A percentile compares a stretch with the other conserved stretches of the same genome.
Evolutionary conservation across 1,139 yeast species (phyloP).

Genomic region (Candida gigantensis): DNA sequence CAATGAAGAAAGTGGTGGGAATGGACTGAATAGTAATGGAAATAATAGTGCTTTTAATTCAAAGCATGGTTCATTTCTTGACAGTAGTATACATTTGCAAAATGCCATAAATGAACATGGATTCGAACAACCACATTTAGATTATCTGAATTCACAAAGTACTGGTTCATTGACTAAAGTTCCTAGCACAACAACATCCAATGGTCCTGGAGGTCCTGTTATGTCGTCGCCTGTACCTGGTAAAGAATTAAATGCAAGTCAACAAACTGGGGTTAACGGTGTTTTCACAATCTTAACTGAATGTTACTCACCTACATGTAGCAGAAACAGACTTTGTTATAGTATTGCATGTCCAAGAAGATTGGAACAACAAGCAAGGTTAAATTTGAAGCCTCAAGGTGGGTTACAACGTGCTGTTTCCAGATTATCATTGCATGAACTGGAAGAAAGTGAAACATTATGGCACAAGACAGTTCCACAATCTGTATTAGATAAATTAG

Average conservation of each 20-base stretch:
- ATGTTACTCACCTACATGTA: constrained; percentile 96
- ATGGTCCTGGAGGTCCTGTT: constrained; percentile 3
- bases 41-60: constrained; percentile 21
- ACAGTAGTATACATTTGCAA: constrained; percentile 17
- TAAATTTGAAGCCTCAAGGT: constrained; percentile 86
- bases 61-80: constrained; percentile 35
- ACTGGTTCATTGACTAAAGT: constrained; percentile 3
- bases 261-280: constrained; percentile 65
- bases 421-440: constrained; percentile 71
- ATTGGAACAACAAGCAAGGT: constrained; percentile 91
- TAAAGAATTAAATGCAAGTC: constrained; percentile 16
- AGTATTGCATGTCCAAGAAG: constrained; percentile 98
- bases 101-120: constrained; percentile 15
- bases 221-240: constrained; percentile 9
- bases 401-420: constrained; percentile 84
- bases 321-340: constrained; percentile 83
- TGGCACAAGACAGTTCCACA: constrained; percentile 95
- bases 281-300: constrained; percentile 90
- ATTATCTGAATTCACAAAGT: constrained; percentile 8
- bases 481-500: constrained; percentile 73
- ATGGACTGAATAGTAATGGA: constrained; percentile 11
- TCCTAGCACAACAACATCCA: constrained; percentile 1
- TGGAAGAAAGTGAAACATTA: constrained; percentile 80
- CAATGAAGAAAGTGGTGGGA: constrained; percentile 28
- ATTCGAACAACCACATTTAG: constrained; percentile 13